phyloP scores from a whole-genome alignment of 1,284 basidiomycete species.

The Thelephora terrestris region DNA sequence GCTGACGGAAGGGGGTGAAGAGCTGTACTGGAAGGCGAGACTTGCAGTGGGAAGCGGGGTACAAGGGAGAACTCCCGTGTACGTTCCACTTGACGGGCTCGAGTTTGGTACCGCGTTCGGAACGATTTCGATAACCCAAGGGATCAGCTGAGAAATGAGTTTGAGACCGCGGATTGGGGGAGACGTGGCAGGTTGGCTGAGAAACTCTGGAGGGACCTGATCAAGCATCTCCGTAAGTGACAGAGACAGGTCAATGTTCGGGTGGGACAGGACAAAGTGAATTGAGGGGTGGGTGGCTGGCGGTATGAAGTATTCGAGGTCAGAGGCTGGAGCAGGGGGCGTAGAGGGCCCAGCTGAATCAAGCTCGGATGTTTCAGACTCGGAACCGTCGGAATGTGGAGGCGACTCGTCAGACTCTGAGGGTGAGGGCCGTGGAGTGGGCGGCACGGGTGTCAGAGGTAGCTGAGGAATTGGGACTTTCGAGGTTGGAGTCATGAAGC shows the following conservation, averaged over 20 bases:
- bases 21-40: neutral
- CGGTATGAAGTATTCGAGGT: neutral
- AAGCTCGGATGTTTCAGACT: neutral
- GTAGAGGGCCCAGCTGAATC: neutral
- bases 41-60: neutral
- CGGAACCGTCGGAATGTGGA: neutral
- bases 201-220: constrained; percentile 3
- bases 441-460: neutral
- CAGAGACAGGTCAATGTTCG: neutral
- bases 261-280: neutral
- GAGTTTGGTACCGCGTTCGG: neutral
- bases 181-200: constrained; percentile 7
- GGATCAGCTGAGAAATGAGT: constrained; percentile 6
- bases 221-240: neutral
- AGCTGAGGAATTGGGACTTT: neutral
- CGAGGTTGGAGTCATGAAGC: neutral
- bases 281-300: neutral
- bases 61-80: neutral
- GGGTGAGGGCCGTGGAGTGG: neutral
- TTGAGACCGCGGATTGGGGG: constrained; percentile 5
- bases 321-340: neutral
- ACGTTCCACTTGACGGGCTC: neutral
- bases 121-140: constrained; percentile 5
- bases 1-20: neutral
- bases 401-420: neutral